Percentiles rank a stretch among this genome's conserved stretches.
Evolutionary conservation across 2,329 filamentous ascomycete species (phyloP).

Genomic region (Aspergillus proliferans): DNA sequence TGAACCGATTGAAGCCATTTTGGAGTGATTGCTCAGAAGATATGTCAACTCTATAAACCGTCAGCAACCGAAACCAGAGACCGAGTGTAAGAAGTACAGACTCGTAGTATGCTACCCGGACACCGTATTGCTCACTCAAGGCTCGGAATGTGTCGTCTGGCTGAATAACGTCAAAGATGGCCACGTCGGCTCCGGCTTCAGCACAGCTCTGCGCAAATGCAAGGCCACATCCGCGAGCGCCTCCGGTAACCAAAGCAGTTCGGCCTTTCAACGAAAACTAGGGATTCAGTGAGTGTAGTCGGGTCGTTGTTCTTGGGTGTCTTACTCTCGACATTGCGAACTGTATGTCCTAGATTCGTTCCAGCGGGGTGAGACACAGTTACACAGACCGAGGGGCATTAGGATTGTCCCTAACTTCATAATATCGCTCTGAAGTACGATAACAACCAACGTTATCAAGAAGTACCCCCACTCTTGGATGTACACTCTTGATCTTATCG

Average conservation of each 20-base stretch:
- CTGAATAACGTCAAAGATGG: conserved; percentile 43
- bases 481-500: background rate
- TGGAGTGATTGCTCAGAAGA: conserved; percentile 26
- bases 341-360: background rate
- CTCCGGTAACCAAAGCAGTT: conserved; percentile 43
- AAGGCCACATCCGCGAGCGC: conserved; percentile 42
- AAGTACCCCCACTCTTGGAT: background rate
- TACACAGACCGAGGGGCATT: too few relatives aligned
- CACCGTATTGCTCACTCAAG: conserved; percentile 37
- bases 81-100: conserved; percentile 6
- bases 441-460: background rate
- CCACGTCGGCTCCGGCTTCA: conserved; percentile 42
- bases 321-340: conserved; percentile 19
- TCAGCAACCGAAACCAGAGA: background rate
- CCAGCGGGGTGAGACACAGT: background rate
- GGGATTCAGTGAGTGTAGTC: conserved; percentile 4
- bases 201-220: conserved; percentile 41
- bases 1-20: conserved; percentile 27
- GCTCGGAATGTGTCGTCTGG: conserved; percentile 34
- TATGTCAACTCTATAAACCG: conserved; percentile 33
- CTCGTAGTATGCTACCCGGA: conserved; percentile 39
- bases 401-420: background rate
- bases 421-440: background rate
- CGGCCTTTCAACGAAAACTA: conserved; percentile 47
- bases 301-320: background rate